These are phyloP conservation scores for Pelargonium fulgidum DNA, from an alignment of 441 rosid genomes.

Conservation along the genomic window DNA sequence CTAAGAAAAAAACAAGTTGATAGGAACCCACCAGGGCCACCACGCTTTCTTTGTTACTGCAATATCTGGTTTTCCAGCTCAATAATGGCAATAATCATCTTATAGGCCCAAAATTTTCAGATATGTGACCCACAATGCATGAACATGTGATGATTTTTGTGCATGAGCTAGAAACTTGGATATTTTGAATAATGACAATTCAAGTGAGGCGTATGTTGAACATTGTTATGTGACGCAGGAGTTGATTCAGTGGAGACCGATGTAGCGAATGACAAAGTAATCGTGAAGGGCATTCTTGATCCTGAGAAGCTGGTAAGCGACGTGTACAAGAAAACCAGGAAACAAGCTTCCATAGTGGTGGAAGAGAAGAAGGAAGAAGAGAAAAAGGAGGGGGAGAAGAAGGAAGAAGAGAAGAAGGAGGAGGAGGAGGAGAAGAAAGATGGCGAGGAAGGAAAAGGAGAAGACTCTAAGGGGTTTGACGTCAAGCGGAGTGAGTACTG, in stretches of 20 bases:
- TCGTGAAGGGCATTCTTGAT: constrained; percentile 34
- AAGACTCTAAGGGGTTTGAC: constrained; percentile 25
- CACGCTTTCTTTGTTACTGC: not conserved
- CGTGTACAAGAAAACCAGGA: constrained; percentile 33
- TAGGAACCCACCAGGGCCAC: not conserved
- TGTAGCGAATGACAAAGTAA: constrained; percentile 25
- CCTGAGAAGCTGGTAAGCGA: constrained; percentile 27
- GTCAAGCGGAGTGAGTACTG: constrained; percentile 33
- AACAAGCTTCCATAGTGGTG: constrained; percentile 35
- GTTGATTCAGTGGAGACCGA: constrained; percentile 39
- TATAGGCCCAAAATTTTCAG: not conserved
- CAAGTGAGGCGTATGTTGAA: too few species aligned
- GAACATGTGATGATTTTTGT: not conserved
- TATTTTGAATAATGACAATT: not conserved
- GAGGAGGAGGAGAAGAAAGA: constrained; percentile 24
- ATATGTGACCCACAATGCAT: not conserved
- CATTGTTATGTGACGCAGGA: constrained; percentile 28
- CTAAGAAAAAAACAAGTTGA: not conserved
- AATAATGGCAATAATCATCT: too few species aligned
- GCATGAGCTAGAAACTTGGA: not conserved
- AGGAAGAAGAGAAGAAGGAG: constrained; percentile 18
- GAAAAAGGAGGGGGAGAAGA: constrained; percentile 27
- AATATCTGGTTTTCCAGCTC: too few species aligned
- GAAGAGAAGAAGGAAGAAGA: constrained; percentile 35
- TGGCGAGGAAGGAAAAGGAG: constrained; percentile 11